Evolutionary conservation across 306 rosid genomes (phyloP).

Genomic region (Inga laurina): DNA sequence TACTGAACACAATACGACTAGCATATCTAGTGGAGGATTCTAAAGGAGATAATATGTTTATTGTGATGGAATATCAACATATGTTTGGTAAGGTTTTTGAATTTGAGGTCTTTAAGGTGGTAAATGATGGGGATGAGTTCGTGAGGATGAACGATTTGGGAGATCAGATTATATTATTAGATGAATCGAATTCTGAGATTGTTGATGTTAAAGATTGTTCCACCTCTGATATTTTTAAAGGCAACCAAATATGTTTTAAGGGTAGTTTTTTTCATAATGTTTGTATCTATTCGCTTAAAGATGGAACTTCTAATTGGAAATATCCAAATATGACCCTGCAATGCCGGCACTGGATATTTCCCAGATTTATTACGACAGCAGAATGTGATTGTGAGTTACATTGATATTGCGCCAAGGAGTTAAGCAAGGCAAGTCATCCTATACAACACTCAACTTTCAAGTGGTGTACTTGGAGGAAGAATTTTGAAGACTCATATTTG

Average conservation of each 20-base stretch:
- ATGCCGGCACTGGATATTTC: too few relatives aligned
- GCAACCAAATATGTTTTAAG: background rate
- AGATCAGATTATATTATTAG: background rate
- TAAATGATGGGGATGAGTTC: background rate
- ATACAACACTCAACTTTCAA: too few relatives aligned
- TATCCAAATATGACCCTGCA: too few relatives aligned
- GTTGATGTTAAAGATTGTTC: background rate
- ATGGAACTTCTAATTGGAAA: too few relatives aligned
- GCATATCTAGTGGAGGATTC: background rate
- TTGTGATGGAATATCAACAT: background rate
- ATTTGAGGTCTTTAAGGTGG: background rate
- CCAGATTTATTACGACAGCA: too few relatives aligned
- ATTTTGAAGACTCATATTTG: too few relatives aligned
- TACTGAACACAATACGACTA: background rate
- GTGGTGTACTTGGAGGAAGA: too few relatives aligned
- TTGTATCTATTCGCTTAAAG: too few relatives aligned
- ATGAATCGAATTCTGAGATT: background rate
- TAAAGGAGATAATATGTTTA: background rate
- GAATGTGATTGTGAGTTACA: too few relatives aligned
- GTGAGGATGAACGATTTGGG: background rate
- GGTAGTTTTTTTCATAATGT: too few relatives aligned
- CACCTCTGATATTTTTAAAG: background rate
- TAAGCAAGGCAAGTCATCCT: too few relatives aligned
- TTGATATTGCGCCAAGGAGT: too few relatives aligned
- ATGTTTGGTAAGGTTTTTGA: background rate